phyloP scores from a whole-genome alignment of 2,329 filamentous ascomycete genomes.

The Emmonsiellopsis sp. region DNA sequence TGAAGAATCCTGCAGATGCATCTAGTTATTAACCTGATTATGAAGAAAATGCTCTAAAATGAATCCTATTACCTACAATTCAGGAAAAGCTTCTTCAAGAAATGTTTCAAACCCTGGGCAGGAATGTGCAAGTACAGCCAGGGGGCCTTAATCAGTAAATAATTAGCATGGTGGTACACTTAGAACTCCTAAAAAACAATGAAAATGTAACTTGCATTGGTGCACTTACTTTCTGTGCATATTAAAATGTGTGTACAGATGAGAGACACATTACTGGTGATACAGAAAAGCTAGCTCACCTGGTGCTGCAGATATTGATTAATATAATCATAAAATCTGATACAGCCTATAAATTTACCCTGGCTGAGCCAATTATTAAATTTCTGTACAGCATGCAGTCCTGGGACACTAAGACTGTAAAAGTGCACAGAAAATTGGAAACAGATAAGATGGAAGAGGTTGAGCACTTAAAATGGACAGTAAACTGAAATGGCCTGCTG shows the following conservation, averaged over 20 bases:
- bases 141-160: background rate
- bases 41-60: background rate
- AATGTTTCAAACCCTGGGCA: background rate
- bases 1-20: background rate
- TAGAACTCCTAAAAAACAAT: background rate
- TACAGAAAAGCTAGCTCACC: too few species aligned
- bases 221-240: too few species aligned
- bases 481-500: background rate
- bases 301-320: too few species aligned
- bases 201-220: too few species aligned
- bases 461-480: too few species aligned
- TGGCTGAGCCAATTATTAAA: too few species aligned
- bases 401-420: background rate
- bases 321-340: background rate
- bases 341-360: background rate
- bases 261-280: too few species aligned
- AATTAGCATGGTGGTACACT: too few species aligned
- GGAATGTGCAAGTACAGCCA: background rate
- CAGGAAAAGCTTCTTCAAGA: background rate
- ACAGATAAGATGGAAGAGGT: too few species aligned
- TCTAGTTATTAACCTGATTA: background rate
- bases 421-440: background rate
- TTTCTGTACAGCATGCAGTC: background rate
- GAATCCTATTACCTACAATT: background rate
- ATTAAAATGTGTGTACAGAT: too few species aligned